Percentiles rank a stretch among this genome's conserved stretches.
Conservation (phyloP, 139 green algal genomes). For the Tetradesmus obliquus region DNA sequence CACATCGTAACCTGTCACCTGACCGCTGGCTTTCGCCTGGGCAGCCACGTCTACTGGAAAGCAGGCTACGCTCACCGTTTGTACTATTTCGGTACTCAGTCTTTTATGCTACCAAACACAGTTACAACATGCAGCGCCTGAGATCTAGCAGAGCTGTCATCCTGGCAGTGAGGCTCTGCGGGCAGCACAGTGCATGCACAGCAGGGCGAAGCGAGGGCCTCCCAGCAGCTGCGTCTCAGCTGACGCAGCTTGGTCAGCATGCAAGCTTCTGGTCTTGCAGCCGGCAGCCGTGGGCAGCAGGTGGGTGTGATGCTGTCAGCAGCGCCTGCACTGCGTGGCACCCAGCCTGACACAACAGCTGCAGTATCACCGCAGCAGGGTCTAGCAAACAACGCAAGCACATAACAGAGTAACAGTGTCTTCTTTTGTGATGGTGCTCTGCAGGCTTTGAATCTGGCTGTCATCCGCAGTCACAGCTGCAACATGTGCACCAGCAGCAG, state of each 20-base stretch:
- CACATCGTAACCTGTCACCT: neutral
- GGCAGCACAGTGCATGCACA: neutral
- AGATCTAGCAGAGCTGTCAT: neutral
- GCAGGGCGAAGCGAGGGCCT: neutral
- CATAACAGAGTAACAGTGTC: neutral
- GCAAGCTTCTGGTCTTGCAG: neutral
- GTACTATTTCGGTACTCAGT: too few species aligned
- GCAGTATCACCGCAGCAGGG: neutral
- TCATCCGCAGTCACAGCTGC: neutral
- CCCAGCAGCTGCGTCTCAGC: neutral
- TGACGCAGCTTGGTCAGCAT: neutral
- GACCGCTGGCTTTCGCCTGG: neutral
- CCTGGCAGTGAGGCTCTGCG: neutral
- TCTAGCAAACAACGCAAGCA: neutral
- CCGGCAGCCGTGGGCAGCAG: neutral
- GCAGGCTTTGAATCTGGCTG: neutral
- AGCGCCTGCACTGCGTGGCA: too few species aligned
- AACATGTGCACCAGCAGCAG: conserved; percentile 5
- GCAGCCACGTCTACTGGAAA: neutral
- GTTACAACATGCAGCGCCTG: neutral
- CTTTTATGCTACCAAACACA: too few species aligned
- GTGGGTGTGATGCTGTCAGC: neutral
- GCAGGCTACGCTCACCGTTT: too few species aligned
- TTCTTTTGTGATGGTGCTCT: neutral
- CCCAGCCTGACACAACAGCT: neutral